Percentiles rank a stretch among this genome's conserved stretches.
phyloP scores from a whole-genome alignment of 805 yeast species.

The Candida pseudofarinosa region DNA sequence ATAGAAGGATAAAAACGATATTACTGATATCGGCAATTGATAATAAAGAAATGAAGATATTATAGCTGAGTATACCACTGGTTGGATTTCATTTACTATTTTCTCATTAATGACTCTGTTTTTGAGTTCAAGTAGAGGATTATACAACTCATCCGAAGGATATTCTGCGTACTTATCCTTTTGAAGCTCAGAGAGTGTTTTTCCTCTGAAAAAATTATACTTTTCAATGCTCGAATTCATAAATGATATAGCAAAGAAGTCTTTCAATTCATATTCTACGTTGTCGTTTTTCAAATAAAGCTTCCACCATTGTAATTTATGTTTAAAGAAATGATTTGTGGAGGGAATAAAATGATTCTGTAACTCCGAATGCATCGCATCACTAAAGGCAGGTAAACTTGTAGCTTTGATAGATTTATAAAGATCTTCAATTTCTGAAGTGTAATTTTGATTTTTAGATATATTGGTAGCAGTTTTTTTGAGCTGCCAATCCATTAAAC shows the following conservation, averaged over 20 bases:
- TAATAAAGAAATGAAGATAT: constrained; percentile 28
- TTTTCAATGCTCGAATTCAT: constrained; percentile 37
- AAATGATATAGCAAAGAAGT: constrained; percentile 29
- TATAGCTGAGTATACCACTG: constrained; percentile 27
- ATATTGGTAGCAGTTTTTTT: constrained; percentile 14
- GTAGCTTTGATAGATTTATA: constrained; percentile 18
- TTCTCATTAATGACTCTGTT: constrained; percentile 24
- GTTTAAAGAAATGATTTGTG: constrained; percentile 25
- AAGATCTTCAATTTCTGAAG: constrained; percentile 12
- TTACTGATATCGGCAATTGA: constrained; percentile 33
- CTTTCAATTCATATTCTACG: constrained; percentile 40
- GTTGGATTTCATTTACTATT: constrained; percentile 33
- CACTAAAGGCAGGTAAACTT: constrained; percentile 25
- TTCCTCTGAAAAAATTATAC: constrained; percentile 36
- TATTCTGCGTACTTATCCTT: constrained; percentile 21
- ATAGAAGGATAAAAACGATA: constrained; percentile 28
- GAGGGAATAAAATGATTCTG: constrained; percentile 31
- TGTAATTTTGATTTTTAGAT: constrained; percentile 9
- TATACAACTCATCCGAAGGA: constrained; percentile 9
- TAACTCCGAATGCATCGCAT: constrained; percentile 31
- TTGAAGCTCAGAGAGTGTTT: constrained; percentile 26
- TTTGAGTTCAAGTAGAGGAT: constrained; percentile 30
- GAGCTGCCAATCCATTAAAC: constrained; percentile 20
- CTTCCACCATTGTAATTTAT: constrained; percentile 37
- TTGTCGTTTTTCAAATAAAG: constrained; percentile 40